phyloP scores from a whole-genome alignment of 2,329 filamentous ascomycete genomes.

The Monilinia fructicola region DNA sequence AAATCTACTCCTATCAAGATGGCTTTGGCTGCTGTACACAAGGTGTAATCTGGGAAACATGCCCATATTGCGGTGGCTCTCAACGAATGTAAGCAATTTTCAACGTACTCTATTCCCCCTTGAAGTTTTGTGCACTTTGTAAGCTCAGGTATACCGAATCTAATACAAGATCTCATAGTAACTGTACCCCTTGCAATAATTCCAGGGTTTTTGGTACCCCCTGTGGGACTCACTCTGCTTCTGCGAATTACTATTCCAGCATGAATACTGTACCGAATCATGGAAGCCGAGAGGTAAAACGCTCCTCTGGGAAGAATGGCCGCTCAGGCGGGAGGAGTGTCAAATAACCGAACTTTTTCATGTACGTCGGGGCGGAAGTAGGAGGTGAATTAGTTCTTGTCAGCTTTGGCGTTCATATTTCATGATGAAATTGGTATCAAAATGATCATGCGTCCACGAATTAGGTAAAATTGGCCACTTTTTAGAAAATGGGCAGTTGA shows the following conservation, averaged over 20 bases:
- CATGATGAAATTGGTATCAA: not conserved
- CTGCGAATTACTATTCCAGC: not conserved
- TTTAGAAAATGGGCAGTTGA: not conserved
- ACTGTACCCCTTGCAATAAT: not conserved
- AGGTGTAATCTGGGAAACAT: not conserved
- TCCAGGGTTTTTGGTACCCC: not conserved
- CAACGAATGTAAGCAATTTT: not conserved
- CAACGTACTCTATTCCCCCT: not conserved
- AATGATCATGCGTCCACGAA: not conserved
- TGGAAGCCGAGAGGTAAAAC: not conserved
- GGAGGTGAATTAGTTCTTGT: not conserved
- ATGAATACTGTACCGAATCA: not conserved
- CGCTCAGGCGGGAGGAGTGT: not conserved
- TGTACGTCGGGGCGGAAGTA: not conserved
- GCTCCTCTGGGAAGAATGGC: not conserved
- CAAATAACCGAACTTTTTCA: not conserved
- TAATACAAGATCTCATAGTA: not conserved
- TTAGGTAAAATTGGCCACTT: not conserved
- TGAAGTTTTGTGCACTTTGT: not conserved
- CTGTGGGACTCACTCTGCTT: not conserved
- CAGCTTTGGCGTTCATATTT: conserved; percentile 8
- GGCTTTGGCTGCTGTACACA: not conserved
- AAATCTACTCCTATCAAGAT: not conserved
- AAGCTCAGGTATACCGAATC: not conserved
- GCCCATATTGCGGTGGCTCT: conserved; percentile 1